phyloP scores from a whole-genome alignment of 2,329 filamentous ascomycete species.

The Arthrobotrys iridis region DNA sequence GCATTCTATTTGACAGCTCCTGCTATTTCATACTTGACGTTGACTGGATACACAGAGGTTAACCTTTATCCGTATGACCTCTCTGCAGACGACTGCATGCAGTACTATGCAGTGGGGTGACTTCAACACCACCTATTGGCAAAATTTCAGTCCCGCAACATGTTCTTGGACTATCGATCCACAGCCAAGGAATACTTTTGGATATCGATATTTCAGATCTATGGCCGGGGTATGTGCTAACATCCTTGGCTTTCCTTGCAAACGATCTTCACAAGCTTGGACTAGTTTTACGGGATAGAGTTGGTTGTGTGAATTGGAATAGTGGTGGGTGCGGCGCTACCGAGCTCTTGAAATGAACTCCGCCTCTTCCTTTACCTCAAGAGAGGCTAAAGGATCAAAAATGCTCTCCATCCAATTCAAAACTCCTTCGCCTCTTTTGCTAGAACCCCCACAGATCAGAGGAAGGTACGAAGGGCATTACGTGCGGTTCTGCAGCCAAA shows the following conservation, averaged over 20 bases:
- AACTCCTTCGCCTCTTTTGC: slow-evolving; percentile 31
- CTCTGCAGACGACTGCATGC: slow-evolving; percentile 53
- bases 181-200: slow-evolving; percentile 8
- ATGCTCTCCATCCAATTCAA: slow-evolving; percentile 9
- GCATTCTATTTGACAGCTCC: slow-evolving; percentile 36
- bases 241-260: slow-evolving; percentile 34
- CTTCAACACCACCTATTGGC: slow-evolving; percentile 44
- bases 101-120: slow-evolving; percentile 53
- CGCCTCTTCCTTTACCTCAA: slow-evolving; percentile 32
- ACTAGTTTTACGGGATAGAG: slow-evolving; percentile 23
- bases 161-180: not conserved
- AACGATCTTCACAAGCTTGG: slow-evolving; percentile 34
- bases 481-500: slow-evolving; percentile 36
- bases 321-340: slow-evolving; percentile 30
- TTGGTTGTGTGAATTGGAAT: slow-evolving; percentile 41
- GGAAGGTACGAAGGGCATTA: slow-evolving; percentile 10
- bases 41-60: slow-evolving; percentile 31
- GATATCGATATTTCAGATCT: slow-evolving; percentile 14
- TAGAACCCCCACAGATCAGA: slow-evolving; percentile 41
- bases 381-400: slow-evolving; percentile 5
- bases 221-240: slow-evolving; percentile 7
- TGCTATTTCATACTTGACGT: slow-evolving; percentile 21
- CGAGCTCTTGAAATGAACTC: slow-evolving; percentile 55
- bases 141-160: slow-evolving; percentile 11
- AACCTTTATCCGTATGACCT: slow-evolving; percentile 49